Conservation (phyloP, 306 rosid genomes). For the Prunus campanulata region DNA sequence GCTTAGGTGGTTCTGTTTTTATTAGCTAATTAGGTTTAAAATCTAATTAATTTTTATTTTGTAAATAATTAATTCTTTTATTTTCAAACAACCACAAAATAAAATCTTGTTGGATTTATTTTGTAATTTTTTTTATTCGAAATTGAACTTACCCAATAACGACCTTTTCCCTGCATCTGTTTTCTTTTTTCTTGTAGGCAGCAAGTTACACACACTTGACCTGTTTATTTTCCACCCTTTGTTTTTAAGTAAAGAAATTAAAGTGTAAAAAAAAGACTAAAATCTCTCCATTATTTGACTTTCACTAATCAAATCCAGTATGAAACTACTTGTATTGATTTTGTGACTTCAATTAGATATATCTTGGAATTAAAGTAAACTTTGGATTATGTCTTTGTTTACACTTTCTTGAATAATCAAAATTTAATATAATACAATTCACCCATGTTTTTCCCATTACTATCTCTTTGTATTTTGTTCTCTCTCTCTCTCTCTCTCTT, state of each 20-base stretch:
- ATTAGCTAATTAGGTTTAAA: neutral
- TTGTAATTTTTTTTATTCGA: neutral
- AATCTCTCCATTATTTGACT: neutral
- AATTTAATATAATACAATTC: too few relatives aligned
- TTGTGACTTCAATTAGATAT: neutral
- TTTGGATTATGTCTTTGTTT: too few relatives aligned
- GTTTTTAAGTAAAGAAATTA: neutral
- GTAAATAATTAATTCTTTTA: neutral
- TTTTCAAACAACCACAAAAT: neutral
- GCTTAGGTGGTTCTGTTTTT: conserved; percentile 1
- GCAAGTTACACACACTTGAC: neutral
- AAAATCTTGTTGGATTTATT: neutral
- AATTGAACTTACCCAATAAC: conserved; percentile 1
- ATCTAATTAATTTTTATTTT: neutral
- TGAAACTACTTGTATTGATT: neutral
- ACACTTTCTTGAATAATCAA: too few relatives aligned
- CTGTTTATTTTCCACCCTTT: neutral
- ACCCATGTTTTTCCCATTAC: too few relatives aligned
- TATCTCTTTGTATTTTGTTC: too few relatives aligned
- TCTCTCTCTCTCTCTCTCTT: too few relatives aligned
- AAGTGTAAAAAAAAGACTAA: neutral
- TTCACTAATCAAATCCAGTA: neutral
- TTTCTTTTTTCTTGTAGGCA: neutral
- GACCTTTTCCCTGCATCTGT: neutral
- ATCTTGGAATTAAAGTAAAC: neutral